phyloP scores from a whole-genome alignment of 768 basidiomycete species.

The Lactarius deliciosus region DNA sequence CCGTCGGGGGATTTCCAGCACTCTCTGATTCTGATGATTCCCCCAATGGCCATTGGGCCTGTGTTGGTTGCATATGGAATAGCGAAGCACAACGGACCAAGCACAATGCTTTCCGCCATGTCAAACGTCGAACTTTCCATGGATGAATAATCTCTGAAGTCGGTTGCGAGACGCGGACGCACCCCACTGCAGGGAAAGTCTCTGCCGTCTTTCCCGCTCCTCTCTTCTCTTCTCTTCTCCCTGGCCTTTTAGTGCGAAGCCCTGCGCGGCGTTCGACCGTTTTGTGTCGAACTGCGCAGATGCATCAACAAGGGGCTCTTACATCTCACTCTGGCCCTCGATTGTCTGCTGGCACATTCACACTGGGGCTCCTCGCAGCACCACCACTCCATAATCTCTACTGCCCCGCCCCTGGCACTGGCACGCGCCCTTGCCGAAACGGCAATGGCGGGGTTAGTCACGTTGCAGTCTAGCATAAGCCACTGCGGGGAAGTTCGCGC shows the following conservation, averaged over 20 bases:
- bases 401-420: background rate
- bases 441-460: background rate
- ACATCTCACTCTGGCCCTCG: too few relatives aligned
- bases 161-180: too few relatives aligned
- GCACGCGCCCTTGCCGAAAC: background rate
- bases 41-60: background rate
- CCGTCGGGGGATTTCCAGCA: background rate
- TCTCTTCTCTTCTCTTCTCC: background rate
- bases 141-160: too few relatives aligned
- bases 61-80: background rate
- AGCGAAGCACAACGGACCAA: background rate
- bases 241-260: background rate
- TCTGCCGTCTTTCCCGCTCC: background rate
- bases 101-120: background rate
- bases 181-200: background rate
- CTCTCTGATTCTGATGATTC: background rate
- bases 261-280: background rate
- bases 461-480: background rate
- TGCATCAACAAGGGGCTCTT: background rate
- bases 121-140: background rate
- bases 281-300: background rate
- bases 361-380: background rate
- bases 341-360: background rate
- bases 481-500: background rate
- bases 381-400: too few relatives aligned